Evolutionary conservation across 139 green algal genomes (phyloP).

Genomic region (Micractinium sp.): DNA sequence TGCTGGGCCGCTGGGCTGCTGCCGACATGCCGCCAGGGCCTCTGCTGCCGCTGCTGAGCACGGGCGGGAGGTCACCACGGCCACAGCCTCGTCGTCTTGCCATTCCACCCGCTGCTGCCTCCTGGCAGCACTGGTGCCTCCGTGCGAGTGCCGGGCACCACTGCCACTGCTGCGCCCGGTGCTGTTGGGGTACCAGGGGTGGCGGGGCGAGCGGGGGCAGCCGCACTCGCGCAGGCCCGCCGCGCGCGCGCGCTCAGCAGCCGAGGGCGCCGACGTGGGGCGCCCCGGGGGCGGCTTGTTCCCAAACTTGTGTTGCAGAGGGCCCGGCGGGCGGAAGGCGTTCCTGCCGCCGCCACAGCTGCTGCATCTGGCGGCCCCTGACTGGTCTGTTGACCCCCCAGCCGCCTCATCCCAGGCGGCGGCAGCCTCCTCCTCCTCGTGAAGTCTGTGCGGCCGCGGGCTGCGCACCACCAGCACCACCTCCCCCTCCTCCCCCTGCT

Average conservation of each 20-base stretch:
- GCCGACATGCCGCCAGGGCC: not conserved
- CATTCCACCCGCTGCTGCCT: not conserved
- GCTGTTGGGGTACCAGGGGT: not conserved
- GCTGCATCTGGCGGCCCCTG: not conserved
- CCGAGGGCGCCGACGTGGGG: not conserved
- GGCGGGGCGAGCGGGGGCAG: slow-evolving; percentile 10
- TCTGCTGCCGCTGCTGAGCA: not conserved
- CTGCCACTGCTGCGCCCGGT: not conserved
- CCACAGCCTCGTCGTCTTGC: not conserved
- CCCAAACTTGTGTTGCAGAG: slow-evolving; percentile 21
- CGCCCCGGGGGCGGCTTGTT: slow-evolving; percentile 9
- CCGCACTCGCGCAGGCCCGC: slow-evolving; percentile 17
- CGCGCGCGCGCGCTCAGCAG: not conserved
- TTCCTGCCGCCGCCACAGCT: not conserved
- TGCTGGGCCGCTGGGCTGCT: not conserved
- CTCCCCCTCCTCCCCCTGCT: not conserved
- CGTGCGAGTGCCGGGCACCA: not conserved
- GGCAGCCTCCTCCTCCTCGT: not conserved
- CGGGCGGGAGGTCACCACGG: not conserved
- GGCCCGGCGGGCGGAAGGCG: slow-evolving; percentile 28
- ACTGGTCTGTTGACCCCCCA: not conserved
- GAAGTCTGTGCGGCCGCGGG: not conserved
- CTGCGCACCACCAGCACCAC: slow-evolving; percentile 24
- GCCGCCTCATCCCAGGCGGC: not conserved
- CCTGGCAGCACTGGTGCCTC: not conserved